phyloP scores from a whole-genome alignment of 2,329 filamentous ascomycete genomes.

The Penicillium sclerotiorum region DNA sequence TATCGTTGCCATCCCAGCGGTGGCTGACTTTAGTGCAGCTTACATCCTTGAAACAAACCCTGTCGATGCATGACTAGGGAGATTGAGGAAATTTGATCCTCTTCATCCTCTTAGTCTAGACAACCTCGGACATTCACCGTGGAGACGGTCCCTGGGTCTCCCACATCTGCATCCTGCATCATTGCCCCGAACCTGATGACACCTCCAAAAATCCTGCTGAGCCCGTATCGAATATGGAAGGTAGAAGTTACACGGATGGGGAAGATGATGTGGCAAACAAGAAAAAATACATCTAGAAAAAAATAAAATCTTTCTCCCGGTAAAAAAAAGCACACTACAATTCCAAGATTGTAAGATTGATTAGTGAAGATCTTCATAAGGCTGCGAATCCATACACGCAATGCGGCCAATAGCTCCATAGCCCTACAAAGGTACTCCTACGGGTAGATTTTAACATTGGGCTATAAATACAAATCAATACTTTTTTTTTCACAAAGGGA shows the following conservation, averaged over 20 bases:
- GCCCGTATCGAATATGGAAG: background rate
- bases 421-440: background rate
- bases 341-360: background rate
- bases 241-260: too few relatives aligned
- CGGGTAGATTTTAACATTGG: too few relatives aligned
- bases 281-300: too few relatives aligned
- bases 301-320: too few relatives aligned
- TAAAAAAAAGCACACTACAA: background rate
- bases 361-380: background rate
- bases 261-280: too few relatives aligned
- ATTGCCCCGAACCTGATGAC: background rate
- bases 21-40: slow-evolving; percentile 19
- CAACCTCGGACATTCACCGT: background rate
- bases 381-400: background rate
- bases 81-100: background rate
- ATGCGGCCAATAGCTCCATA: background rate
- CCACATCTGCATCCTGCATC: slow-evolving; percentile 1
- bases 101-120: background rate
- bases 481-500: background rate
- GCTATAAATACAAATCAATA: background rate
- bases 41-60: background rate
- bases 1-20: slow-evolving; percentile 14
- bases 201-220: background rate
- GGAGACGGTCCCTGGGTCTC: slow-evolving; percentile 1
- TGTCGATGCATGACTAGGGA: background rate